Evolutionary conservation across 2,329 filamentous ascomycete species (phyloP), one percentile per base, ranked within the genome.

Genomic region (Hymenoscyphus fructigenus): DNA sequence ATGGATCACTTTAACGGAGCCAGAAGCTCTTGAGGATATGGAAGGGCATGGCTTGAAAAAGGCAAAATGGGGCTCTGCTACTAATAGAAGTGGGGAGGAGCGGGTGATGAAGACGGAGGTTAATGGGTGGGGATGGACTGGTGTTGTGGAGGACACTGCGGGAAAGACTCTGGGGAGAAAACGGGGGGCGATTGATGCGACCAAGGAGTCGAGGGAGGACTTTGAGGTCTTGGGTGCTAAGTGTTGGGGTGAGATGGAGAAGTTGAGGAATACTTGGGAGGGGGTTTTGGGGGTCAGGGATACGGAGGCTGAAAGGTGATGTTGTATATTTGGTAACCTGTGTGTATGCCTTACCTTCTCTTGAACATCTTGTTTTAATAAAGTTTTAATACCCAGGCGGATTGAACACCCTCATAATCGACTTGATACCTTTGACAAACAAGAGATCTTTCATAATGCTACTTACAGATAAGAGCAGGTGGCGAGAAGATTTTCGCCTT

Each of bases 1-100:
- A 28, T 97, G 91, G 90, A 79, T 96, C 6, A 86, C 90, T 0
- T 84, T 98, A 14, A 84, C 89, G 23, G 80, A 86, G 7, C 84
- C 89, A 65, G 84, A 84, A 17, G 81, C 82, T 23, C 81, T 93
- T 15, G 85, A 91, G 60, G 81, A 79, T 1, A 75, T 82, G 44
- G 80, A 85, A 69, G 76, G 73, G 26, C 26, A 71, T 56, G 71
- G 68, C 4, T 1, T 82, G 81, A 56, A 83, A 82, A 88, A 81
- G 75, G 84, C 77, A 60, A 98, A 98, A 79, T 98, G 94, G 94
- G 94, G 94, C 2, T 91, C 90, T 34, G 85, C 86, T n/a, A 84
- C 84, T 9, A 84, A 89, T 68, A 76, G 84, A 12, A 76, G 78
- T 62, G 88, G 89, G 0, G 78, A 82, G 23, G 83, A 85, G 65